phyloP scores from a whole-genome alignment of 805 yeast species.

The Kazachstania africana region DNA sequence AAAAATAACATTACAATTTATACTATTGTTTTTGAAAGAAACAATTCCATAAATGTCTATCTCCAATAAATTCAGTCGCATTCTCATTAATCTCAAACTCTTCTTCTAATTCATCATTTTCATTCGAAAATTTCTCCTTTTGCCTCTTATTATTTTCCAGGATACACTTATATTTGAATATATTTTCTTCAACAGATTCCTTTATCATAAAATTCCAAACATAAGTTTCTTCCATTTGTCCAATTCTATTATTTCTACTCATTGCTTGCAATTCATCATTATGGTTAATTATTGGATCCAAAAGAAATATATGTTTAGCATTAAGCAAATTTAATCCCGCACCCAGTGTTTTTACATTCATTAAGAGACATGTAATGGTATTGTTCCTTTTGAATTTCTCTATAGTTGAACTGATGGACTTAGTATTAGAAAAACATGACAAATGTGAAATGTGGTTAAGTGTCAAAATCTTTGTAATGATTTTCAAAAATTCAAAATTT shows the following conservation, averaged over 20 bases:
- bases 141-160: conserved; percentile 14
- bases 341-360: conserved; percentile 79
- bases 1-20: no score
- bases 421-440: conserved; percentile 36
- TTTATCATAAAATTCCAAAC: conserved; percentile 88
- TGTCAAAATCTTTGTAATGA: conserved; percentile 54
- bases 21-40: conserved; percentile 9
- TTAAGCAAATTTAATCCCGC: conserved; percentile 85
- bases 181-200: conserved; percentile 81
- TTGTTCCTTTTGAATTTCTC: conserved; percentile 49
- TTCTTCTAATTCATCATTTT: conserved; percentile 6
- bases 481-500: conserved; percentile 63
- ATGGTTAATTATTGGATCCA: conserved; percentile 86
- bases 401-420: conserved; percentile 15
- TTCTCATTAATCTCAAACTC: conserved; percentile 18
- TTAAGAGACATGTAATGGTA: conserved; percentile 66
- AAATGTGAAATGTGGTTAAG: conserved; percentile 41
- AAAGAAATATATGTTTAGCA: conserved; percentile 83
- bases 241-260: conserved; percentile 84
- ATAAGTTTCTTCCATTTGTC: conserved; percentile 68
- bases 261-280: conserved; percentile 87
- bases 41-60: conserved; percentile 23
- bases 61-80: conserved; percentile 19
- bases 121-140: not conserved
- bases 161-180: conserved; percentile 33